Conservation (phyloP, 2,329 filamentous ascomycete species). For the Cercospora brassicicola region DNA sequence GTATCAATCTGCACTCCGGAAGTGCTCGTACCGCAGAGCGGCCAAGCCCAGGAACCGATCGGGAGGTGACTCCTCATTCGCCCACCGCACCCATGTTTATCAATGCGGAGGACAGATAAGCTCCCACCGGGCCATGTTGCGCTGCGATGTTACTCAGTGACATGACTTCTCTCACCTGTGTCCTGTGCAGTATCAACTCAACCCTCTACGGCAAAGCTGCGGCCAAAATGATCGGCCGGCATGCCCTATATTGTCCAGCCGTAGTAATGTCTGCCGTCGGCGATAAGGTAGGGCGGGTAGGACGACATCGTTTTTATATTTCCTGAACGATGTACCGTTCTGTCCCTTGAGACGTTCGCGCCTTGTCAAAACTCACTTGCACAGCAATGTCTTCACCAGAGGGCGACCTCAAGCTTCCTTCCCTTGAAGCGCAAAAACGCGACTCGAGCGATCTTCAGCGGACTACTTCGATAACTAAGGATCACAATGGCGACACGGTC, state of each 20-base stretch:
- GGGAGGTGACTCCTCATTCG: background rate
- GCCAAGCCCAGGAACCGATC: background rate
- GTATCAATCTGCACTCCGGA: background rate
- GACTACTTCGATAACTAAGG: constrained; percentile 21
- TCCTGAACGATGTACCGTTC: background rate
- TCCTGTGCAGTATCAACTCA: background rate
- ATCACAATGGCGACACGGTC: constrained; percentile 25
- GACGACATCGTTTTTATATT: background rate
- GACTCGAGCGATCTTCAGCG: constrained; percentile 13
- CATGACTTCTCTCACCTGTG: constrained; percentile 2
- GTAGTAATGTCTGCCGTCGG: background rate
- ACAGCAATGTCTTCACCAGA: background rate
- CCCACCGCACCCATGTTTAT: background rate
- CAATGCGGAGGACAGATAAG: background rate
- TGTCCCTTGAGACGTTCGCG: background rate
- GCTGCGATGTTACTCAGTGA: constrained; percentile 2
- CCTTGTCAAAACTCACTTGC: background rate
- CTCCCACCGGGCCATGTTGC: background rate
- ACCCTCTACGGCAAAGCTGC: background rate
- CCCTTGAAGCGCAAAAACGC: constrained; percentile 14
- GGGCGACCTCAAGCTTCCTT: constrained; percentile 13
- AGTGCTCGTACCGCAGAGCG: background rate
- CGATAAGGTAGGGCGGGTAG: background rate
- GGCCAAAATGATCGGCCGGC: constrained; percentile 3
- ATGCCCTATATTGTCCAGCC: constrained; percentile 2